These are phyloP conservation scores for Psilocybe mexicana DNA, from an alignment of 1,284 basidiomycete species.

Conservation along the genomic window DNA sequence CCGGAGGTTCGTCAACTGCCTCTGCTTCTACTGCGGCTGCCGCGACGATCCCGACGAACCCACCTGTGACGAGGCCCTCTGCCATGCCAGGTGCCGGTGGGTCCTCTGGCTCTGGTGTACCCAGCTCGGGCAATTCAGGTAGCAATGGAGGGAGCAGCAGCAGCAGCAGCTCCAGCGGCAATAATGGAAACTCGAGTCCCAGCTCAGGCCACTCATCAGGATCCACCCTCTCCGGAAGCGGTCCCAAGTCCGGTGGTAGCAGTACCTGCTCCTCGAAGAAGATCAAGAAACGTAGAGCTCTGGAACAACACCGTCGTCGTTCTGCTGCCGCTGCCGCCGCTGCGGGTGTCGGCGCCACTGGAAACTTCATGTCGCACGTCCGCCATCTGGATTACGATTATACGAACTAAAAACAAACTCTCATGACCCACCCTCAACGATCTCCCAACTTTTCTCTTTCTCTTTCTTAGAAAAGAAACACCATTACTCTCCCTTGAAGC, in stretches of 20 bases:
- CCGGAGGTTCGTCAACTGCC: neutral
- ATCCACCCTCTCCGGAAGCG: neutral
- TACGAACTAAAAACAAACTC: constrained; percentile 12
- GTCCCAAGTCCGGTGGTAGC: neutral
- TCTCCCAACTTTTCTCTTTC: neutral
- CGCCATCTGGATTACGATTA: constrained; percentile 9
- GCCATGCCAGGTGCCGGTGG: neutral
- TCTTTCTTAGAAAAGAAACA: neutral
- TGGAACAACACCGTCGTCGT: constrained; percentile 15
- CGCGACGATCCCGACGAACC: neutral
- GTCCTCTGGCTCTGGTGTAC: neutral
- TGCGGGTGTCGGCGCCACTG: neutral
- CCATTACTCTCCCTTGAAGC: neutral
- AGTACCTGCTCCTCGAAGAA: constrained; percentile 13
- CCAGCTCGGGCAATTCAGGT: too few relatives aligned
- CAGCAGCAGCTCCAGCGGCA: too few relatives aligned
- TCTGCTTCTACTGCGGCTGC: neutral
- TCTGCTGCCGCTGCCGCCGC: too few relatives aligned
- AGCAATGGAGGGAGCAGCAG: neutral
- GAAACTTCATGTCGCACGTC: constrained; percentile 4
- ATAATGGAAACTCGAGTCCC: neutral
- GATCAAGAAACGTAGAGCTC: constrained; percentile 1
- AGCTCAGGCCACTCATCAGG: neutral
- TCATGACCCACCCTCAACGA: neutral
- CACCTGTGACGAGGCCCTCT: constrained; percentile 2